These are phyloP conservation scores for Heterobasidion parviporum DNA, from an alignment of 1,284 basidiomycete species.

Conservation along the genomic window DNA sequence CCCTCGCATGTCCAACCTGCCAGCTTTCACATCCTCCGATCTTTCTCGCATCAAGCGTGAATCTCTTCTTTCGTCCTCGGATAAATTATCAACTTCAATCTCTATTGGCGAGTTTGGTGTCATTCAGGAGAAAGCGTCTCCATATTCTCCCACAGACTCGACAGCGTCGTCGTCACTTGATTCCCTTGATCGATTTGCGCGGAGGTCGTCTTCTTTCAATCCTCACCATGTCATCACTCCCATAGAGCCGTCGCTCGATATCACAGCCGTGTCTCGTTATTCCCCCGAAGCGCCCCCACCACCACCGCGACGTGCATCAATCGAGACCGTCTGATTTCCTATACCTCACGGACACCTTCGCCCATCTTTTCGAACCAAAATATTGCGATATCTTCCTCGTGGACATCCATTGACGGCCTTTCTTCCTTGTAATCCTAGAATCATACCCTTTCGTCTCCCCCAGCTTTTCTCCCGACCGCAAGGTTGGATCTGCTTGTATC, in stretches of 20 bases:
- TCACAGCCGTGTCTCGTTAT: slow-evolving; percentile 4
- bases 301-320: not conserved
- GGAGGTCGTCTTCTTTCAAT: slow-evolving; percentile 6
- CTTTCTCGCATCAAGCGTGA: slow-evolving; percentile 10
- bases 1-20: slow-evolving; percentile 15
- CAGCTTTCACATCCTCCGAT: slow-evolving; percentile 19
- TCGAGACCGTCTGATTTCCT: too few species aligned
- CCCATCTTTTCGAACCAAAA: too few species aligned
- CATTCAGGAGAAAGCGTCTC: slow-evolving; percentile 15
- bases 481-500: too few species aligned
- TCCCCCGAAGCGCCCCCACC: not conserved
- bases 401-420: too few species aligned
- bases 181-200: not conserved
- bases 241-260: slow-evolving; percentile 6
- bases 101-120: slow-evolving; percentile 16
- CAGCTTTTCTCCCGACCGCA: too few species aligned
- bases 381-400: too few species aligned
- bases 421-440: too few species aligned
- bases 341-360: too few species aligned
- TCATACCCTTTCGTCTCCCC: too few species aligned
- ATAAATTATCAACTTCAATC: slow-evolving; percentile 22
- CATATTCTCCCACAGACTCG: slow-evolving; percentile 16
- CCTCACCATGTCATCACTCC: slow-evolving; percentile 10
- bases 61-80: slow-evolving; percentile 21
- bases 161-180: slow-evolving; percentile 13